Evolutionary conservation across 176 grass and related monocot species (phyloP), one percentile per base, ranked within the genome.

Genomic region (Avena atlantica): DNA sequence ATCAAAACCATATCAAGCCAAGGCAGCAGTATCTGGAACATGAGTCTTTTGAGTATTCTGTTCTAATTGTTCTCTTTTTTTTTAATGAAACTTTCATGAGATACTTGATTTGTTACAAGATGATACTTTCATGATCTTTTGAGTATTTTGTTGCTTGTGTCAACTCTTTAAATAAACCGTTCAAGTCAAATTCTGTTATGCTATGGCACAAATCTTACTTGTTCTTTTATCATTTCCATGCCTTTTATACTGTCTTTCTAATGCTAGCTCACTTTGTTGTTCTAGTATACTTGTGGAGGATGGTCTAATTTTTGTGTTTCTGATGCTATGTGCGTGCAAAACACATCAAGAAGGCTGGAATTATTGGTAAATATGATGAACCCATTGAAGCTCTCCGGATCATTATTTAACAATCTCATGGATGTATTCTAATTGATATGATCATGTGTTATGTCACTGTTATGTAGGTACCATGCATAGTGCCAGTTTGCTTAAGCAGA

Each of bases 311-410:
- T 27, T 27, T 27, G 25, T 27, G 25, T 27, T 27, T 27, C 25
- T 27, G 25, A 27, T 27, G 25, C 25, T 27, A 27, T 27, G 25
- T 27, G 25, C 1, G 25, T 27, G 25, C 93, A 36, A 95, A 95
- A 86, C 93, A 91, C 55, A 95, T 91, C 83, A 95, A 95, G 88
- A 95, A 95, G 86, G 88, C 91, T 56, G 83, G 91, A 89, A 95
- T 95, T 74, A 90, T 95, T 78, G 91, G 93, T 64, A 95, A 92
- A 95, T 95, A 92, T 85, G 93, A 91, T 95, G 85, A 68, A 6
- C 36, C 23, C 16, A 81, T 80, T 68, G 31, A 76, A 47, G 16
- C 45, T 87, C 13, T 13, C 17, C 13, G 25, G 8, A 52, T 81
- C 7, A 44, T 27, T 70, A 60, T 76, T 65, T 73, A 0, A 27